These are phyloP conservation scores for Penicillium paradoxum DNA, from an alignment of 495 filamentous ascomycete species.

Conservation along the genomic window DNA sequence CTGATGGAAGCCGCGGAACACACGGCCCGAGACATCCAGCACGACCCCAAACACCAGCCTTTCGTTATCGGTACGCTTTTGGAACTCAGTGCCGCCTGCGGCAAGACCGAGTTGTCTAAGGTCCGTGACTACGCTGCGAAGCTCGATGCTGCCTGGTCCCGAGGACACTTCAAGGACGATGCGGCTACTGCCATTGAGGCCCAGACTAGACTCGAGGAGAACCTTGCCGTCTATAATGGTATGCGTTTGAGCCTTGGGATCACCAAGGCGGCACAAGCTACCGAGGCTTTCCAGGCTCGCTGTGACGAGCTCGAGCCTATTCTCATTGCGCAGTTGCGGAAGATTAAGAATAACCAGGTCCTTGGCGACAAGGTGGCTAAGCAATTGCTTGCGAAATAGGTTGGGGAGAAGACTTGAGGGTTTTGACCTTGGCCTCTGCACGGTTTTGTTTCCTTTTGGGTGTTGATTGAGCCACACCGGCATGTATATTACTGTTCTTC, in stretches of 20 bases:
- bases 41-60: conserved; percentile 34
- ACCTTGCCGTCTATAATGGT: conserved; percentile 29
- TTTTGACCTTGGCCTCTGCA: not conserved
- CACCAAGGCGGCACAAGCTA: not conserved
- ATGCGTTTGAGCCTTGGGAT: conserved; percentile 21
- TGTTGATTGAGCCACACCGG: conserved; percentile 6
- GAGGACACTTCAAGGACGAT: conserved; percentile 16
- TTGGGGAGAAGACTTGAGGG: not conserved
- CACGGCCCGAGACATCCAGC: conserved; percentile 8
- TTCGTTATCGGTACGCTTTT: conserved; percentile 41
- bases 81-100: conserved; percentile 38
- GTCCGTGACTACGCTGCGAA: conserved; percentile 35
- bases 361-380: not conserved
- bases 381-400: not conserved
- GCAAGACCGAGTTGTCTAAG: conserved; percentile 26
- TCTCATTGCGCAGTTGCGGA: not conserved
- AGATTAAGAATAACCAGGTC: not conserved
- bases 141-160: conserved; percentile 28
- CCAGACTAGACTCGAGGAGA: conserved; percentile 26
- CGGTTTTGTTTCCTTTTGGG: not conserved
- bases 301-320: conserved; percentile 10
- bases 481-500: conserved; percentile 26
- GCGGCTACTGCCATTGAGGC: not conserved
- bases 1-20: conserved; percentile 49
- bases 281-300: conserved; percentile 14